A percentile compares a stretch with the other conserved stretches of the same genome.
Evolutionary conservation across 352 stramenopile genomes (phyloP).

Genomic region (Phytophthora melonis): DNA sequence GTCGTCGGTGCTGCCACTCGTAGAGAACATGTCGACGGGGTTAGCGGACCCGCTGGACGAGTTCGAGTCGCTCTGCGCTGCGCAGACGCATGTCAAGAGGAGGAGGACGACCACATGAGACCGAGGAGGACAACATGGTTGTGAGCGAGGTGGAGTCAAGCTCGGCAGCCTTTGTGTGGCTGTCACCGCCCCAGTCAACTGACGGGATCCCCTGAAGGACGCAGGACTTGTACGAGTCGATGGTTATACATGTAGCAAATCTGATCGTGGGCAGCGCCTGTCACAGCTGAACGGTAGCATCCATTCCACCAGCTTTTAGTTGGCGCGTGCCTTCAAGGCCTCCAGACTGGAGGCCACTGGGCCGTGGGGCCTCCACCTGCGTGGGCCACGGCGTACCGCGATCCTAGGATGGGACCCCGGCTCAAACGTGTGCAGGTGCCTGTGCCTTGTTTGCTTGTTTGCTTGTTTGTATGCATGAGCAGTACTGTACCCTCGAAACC

Average conservation of each 20-base stretch:
- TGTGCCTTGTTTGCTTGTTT: background rate
- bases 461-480: background rate
- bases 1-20: constrained; percentile 14
- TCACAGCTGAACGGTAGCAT: background rate
- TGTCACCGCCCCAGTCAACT: background rate
- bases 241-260: background rate
- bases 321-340: background rate
- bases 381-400: background rate
- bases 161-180: background rate
- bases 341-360: too few relatives aligned
- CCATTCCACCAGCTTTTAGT: background rate
- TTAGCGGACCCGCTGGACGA: background rate
- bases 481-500: background rate
- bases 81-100: constrained; percentile 22
- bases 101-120: constrained; percentile 31
- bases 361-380: too few relatives aligned
- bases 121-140: constrained; percentile 14
- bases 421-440: background rate
- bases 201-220: background rate
- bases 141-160: background rate
- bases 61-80: constrained; percentile 11
- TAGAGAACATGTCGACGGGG: background rate
- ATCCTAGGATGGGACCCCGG: background rate
- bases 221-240: background rate
- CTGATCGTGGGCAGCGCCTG: background rate